Base-by-base conservation (phyloP, 164 flowering plant genomes). In the Warburgia ugandensis region DNA sequence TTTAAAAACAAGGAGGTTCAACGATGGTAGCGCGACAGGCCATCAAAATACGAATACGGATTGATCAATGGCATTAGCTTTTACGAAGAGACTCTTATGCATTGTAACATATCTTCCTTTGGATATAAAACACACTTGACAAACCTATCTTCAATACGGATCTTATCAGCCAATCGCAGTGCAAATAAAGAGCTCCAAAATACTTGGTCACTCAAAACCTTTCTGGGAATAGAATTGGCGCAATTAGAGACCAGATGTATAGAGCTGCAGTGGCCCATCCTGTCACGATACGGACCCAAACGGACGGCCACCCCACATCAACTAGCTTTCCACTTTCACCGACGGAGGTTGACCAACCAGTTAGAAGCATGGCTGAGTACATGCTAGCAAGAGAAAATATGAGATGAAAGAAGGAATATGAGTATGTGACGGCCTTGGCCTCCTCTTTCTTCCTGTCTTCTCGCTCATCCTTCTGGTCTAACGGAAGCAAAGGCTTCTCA, bases 361-460 rank as follows among this genome's bases (percentile, higher is more conserved):
- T 92, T 47, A 92, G 69, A 46, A 92, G 91, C 99, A 92, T 92
- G 6, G 99, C 99, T 0, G 99, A 92, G 46, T 92, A 92, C 99
- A 92, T 92, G 62, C 97, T 92, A 1, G 99, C 99, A 30, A 92
- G 95, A n/a, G 91, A 92, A 70, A 92, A 92, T 54, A 92, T 86
- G 49, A 92, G 54, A 64, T 92, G 97, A 80, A 92, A 92, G 72
- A 92, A 92, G 3, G 97, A 56, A 60, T 92, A 92, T 0, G 99
- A 92, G 54, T 92, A 92, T 19, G 94, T 53, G 26, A 92, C 99
- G 6, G 96, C 75, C 72, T 73, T 66, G 25, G 71, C 20, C 45
- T 70, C 75, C 27, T 80, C 80, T 53, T 74, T 65, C 56, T 86
- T 60, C 46, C 56, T 44, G 6, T 70, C 91, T 44, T 84, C 84